These are phyloP conservation scores for Mallotus repandus DNA, from an alignment of 441 rosid genomes.

Conservation along the genomic window DNA sequence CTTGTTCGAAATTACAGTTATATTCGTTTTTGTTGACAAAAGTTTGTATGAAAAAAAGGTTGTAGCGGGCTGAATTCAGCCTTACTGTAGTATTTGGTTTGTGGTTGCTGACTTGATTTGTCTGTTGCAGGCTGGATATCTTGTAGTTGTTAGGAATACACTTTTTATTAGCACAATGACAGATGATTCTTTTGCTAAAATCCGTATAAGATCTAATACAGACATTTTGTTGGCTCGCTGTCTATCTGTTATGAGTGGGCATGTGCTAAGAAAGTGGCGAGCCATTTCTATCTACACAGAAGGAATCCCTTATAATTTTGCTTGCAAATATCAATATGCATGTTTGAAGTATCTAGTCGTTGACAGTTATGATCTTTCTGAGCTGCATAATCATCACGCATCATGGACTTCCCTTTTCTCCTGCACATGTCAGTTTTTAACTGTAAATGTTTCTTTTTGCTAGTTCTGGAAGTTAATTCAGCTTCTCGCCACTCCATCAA, in stretches of 20 bases:
- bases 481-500: slow-evolving; percentile 63
- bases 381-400: background rate
- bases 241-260: background rate
- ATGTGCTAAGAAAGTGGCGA: background rate
- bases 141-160: background rate
- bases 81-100: too few species aligned
- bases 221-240: background rate
- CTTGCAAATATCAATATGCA: background rate
- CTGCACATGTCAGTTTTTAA: background rate
- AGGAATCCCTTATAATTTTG: background rate
- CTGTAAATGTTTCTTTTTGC: slow-evolving; percentile 3
- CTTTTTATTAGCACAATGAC: too few species aligned
- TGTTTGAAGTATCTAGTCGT: background rate
- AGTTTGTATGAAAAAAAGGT: background rate
- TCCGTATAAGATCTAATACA: background rate
- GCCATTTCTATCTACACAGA: background rate
- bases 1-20: background rate
- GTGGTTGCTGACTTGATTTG: background rate
- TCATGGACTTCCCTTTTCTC: background rate
- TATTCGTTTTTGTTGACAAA: background rate
- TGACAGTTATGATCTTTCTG: background rate
- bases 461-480: slow-evolving; percentile 78
- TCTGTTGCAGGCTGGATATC: background rate
- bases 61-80: background rate
- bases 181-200: background rate